These are phyloP conservation scores for Chiua sp. DNA, from an alignment of 1,284 basidiomycete species.

Conservation along the genomic window DNA sequence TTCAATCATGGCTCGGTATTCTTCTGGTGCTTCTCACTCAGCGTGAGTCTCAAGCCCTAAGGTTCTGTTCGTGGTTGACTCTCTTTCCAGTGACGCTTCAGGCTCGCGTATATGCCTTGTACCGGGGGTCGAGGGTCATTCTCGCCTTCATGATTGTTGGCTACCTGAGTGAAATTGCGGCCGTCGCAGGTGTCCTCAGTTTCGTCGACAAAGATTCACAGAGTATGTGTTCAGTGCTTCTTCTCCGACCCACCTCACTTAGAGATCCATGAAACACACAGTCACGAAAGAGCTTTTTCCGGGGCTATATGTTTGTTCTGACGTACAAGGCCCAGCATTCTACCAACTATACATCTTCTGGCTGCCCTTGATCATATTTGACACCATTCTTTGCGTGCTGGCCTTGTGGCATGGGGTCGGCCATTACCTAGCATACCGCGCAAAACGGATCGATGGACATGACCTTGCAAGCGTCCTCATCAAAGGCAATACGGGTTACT, in stretches of 20 bases:
- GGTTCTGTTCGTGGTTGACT: background rate
- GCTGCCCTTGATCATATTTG: slow-evolving; percentile 19
- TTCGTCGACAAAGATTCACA: background rate
- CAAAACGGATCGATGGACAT: background rate
- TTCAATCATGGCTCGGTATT: slow-evolving; percentile 5
- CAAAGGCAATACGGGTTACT: slow-evolving; percentile 21
- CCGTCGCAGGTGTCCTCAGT: slow-evolving; percentile 7
- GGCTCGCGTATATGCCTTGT: slow-evolving; percentile 23
- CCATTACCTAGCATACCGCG: background rate
- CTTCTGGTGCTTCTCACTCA: slow-evolving; percentile 14
- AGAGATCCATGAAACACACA: background rate
- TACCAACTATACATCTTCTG: slow-evolving; percentile 16
- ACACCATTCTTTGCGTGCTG: slow-evolving; percentile 16
- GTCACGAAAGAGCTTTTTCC: background rate
- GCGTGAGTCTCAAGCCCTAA: slow-evolving; percentile 6
- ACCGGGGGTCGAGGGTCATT: slow-evolving; percentile 12
- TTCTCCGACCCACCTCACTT: background rate
- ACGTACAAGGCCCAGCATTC: slow-evolving; percentile 3
- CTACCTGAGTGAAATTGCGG: slow-evolving; percentile 16
- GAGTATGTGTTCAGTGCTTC: background rate
- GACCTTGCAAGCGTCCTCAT: slow-evolving; percentile 11
- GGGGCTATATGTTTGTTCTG: background rate
- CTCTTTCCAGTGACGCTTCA: slow-evolving; percentile 17
- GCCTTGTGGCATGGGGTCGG: slow-evolving; percentile 14
- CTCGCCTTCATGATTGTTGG: slow-evolving; percentile 13